phyloP scores from a whole-genome alignment of 164 flowering plant genomes.

The Magnolia officinalis region DNA sequence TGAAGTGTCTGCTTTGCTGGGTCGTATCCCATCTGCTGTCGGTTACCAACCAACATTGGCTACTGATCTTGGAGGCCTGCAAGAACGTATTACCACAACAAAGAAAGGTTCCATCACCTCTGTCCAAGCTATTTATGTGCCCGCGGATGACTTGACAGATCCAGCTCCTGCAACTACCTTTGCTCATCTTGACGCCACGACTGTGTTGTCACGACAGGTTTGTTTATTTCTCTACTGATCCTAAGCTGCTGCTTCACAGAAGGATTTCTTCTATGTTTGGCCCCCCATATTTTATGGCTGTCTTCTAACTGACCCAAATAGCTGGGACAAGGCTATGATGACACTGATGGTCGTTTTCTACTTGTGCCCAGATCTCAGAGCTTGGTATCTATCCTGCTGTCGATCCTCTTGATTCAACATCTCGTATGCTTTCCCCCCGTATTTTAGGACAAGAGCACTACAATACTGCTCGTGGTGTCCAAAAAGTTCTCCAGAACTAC shows the following conservation, averaged over 20 bases:
- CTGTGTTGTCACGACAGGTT: constrained; percentile 94
- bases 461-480: constrained; percentile 94
- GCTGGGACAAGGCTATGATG: background rate
- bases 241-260: background rate
- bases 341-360: constrained; percentile 2
- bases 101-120: constrained; percentile 96
- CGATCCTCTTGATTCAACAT: constrained; percentile 72
- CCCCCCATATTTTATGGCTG: background rate
- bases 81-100: constrained; percentile 93
- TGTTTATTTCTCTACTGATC: background rate
- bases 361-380: constrained; percentile 74
- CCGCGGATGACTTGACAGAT: constrained; percentile 99
- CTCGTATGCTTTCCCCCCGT: constrained; percentile 94
- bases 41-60: constrained; percentile 97
- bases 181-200: constrained; percentile 99
- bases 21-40: constrained; percentile 98
- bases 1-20: constrained; percentile 97
- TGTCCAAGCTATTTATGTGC: constrained; percentile 95
- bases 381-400: constrained; percentile 81
- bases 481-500: constrained; percentile 88
- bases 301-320: background rate
- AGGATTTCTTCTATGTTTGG: background rate
- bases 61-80: constrained; percentile 92
- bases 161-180: constrained; percentile 99
- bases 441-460: constrained; percentile 92